These are phyloP conservation scores for Claviceps purpurea DNA, from an alignment of 2,329 filamentous ascomycete species.

Conservation along the genomic window DNA sequence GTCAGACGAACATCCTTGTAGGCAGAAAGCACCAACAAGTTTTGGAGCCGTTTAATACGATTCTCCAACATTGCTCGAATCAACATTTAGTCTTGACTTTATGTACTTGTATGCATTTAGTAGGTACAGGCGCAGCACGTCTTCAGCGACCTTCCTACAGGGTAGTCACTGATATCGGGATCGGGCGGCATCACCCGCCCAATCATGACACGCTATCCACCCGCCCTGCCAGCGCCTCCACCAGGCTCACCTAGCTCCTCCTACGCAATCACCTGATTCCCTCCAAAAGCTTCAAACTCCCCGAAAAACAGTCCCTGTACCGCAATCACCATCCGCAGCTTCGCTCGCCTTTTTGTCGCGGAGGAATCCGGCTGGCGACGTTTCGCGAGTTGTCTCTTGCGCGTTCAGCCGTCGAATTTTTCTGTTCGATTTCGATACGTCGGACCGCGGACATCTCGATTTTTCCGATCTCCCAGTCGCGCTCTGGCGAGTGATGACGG, in stretches of 20 bases:
- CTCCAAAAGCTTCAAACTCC: neutral
- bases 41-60: no score
- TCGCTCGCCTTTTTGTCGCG: neutral
- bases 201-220: neutral
- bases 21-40: no score
- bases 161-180: neutral
- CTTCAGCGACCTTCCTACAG: neutral
- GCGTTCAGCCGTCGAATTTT: neutral
- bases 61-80: no score
- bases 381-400: neutral
- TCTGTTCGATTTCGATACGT: neutral
- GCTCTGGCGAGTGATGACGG: conserved; percentile 7
- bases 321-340: neutral
- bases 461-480: neutral
- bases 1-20: no score
- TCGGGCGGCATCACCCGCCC: neutral
- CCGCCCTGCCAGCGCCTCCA: neutral
- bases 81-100: no score
- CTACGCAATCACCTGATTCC: neutral
- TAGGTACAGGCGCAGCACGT: neutral
- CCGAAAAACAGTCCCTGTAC: neutral
- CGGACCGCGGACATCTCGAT: neutral
- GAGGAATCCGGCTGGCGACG: neutral
- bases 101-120: no score
- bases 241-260: neutral